Base-by-base conservation (phyloP, 805 yeast genomes). In the Candida ascalaphidarum region DNA sequence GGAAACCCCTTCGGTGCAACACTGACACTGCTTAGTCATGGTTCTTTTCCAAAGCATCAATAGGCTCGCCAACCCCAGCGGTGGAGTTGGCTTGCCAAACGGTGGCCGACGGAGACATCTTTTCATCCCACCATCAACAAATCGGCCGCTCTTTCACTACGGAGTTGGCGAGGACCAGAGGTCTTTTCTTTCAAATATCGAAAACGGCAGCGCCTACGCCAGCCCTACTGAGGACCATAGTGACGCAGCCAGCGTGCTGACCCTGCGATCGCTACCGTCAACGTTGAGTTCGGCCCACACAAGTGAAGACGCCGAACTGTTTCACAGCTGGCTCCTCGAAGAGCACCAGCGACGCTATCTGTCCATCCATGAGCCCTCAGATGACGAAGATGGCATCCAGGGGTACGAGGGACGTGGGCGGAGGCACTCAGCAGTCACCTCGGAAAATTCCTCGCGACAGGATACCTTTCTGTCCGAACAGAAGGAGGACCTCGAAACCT, bases 141-240 rank as follows among this genome's bases (percentile, higher is more conserved):
- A 61, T 24, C 44, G 42, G 27, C 69, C 68, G 4, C 39, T 63
- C 16, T 63, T 63, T 39, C 46, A 48, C 28, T 61, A 61, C 37
- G 69, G 69, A 5, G 58, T 46, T 4, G 68, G 62, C 3, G 65
- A 59, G 17, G 68, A 62, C 41, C 66, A 60, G 39, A 40, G 68
- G 18, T 58, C 66, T 6, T 63, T 63, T 33, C 39, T 63, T n/a
- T 59, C 66, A 11, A 39, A 53, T 12, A 56, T 57, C 17, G 65
- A 59, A 32, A 46, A 50, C 11, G 53, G 60, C 4, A 54, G 61
- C 12, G 54, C 47, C 16, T 39, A 47, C 3, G 45, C 28, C 6
- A 41, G 29, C 3, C 51, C 44, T 3, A 49, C 45, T 17, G 55
- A 47, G 11, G 45, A 45, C 11, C 37, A 27, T 11, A 56, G 64